Conservation (phyloP, 345 rosid genomes). For the Nephelium lappaceum region DNA sequence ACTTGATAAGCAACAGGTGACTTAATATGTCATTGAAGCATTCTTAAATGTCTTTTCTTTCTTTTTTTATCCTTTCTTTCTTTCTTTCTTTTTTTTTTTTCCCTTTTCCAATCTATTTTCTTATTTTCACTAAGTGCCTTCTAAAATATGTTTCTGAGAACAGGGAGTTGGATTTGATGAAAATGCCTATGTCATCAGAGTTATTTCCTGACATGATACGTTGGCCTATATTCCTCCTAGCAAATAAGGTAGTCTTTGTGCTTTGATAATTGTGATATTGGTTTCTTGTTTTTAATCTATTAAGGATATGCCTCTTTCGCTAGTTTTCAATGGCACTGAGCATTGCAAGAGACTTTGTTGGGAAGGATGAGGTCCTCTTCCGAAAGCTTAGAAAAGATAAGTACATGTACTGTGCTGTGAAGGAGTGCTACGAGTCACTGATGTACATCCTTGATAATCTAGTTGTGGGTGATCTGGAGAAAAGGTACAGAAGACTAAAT, state of each 20-base stretch:
- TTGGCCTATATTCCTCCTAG: slow-evolving; percentile 96
- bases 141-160: slow-evolving; percentile 17
- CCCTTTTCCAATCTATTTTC: not conserved
- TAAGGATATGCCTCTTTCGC: slow-evolving; percentile 38
- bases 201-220: slow-evolving; percentile 61
- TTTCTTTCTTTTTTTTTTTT: not conserved
- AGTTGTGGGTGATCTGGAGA: slow-evolving; percentile 76
- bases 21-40: slow-evolving; percentile 7
- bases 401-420: slow-evolving; percentile 83
- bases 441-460: slow-evolving; percentile 84
- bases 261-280: slow-evolving; percentile 5
- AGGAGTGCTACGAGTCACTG: slow-evolving; percentile 85
- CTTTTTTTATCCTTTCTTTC: not conserved
- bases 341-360: slow-evolving; percentile 76
- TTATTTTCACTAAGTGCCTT: slow-evolving; percentile 10
- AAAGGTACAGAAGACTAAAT: slow-evolving; percentile 48
- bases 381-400: slow-evolving; percentile 77
- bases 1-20: slow-evolving; percentile 90
- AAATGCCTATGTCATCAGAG: slow-evolving; percentile 71
- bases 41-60: slow-evolving; percentile 4
- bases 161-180: slow-evolving; percentile 95
- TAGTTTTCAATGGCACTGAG: slow-evolving; percentile 85
- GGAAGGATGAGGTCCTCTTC: slow-evolving; percentile 65
- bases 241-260: slow-evolving; percentile 66
- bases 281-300: slow-evolving; percentile 28